A percentile compares a stretch with the other conserved stretches of the same genome.
Evolutionary conservation across 176 grass and related monocot species (phyloP).

Genomic region (Secale cereale): DNA sequence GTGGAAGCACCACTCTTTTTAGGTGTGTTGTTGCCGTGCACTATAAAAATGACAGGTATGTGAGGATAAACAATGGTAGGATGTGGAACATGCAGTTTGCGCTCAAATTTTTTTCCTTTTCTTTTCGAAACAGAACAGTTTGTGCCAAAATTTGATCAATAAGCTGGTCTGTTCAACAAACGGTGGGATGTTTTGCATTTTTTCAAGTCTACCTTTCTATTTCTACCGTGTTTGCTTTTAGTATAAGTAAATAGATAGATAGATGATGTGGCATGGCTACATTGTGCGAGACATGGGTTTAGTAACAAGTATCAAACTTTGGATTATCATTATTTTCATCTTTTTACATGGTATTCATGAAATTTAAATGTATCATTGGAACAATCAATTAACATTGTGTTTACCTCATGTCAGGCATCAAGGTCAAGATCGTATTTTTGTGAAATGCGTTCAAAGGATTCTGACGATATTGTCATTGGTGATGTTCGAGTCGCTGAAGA

Average conservation of each 20-base stretch:
- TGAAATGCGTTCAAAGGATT: constrained; percentile 31
- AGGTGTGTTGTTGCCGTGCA: too few relatives aligned
- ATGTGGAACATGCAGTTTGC: too few relatives aligned
- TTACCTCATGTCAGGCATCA: constrained; percentile 53
- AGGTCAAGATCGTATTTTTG: constrained; percentile 33
- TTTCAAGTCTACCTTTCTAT: neutral
- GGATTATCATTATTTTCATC: neutral
- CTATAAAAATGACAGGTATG: too few relatives aligned
- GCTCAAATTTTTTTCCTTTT: too few relatives aligned
- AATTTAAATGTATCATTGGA: constrained; percentile 3
- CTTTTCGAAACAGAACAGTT: too few relatives aligned
- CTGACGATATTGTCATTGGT: constrained; percentile 24
- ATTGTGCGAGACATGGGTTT: neutral
- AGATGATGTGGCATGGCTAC: neutral
- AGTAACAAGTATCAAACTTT: neutral
- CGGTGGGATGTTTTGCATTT: neutral
- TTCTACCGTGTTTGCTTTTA: neutral
- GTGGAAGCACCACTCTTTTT: too few relatives aligned
- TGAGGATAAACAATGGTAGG: too few relatives aligned
- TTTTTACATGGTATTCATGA: constrained; percentile 5
- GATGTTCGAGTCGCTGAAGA: constrained; percentile 43
- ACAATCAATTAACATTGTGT: constrained; percentile 25
- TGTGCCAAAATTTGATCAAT: neutral
- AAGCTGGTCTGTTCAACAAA: neutral
- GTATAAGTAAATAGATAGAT: neutral